Conservation (phyloP, 140 eudicot species). For the Anethum foeniculum region DNA sequence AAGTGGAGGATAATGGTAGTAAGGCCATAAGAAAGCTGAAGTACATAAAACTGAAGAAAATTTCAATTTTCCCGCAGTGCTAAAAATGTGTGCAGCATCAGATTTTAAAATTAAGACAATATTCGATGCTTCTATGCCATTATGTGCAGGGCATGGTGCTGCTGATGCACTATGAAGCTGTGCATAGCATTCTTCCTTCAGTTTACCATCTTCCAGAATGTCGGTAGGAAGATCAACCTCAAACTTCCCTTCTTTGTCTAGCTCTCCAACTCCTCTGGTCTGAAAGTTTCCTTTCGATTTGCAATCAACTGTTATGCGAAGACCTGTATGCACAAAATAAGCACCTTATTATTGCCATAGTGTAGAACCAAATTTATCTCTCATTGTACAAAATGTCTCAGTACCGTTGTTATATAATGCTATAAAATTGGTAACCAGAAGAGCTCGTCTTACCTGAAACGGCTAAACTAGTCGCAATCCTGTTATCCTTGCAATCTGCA, state of each 20-base stretch:
- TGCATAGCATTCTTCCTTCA: constrained; percentile 59
- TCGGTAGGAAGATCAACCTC: constrained; percentile 48
- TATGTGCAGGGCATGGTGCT: constrained; percentile 56
- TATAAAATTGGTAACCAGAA: not conserved
- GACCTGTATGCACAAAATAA: constrained; percentile 34
- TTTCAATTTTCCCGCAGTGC: constrained; percentile 45
- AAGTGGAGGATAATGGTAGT: constrained; percentile 42
- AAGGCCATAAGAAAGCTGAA: constrained; percentile 70
- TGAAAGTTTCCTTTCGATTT: constrained; percentile 39
- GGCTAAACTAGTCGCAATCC: constrained; percentile 51
- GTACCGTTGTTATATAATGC: not conserved
- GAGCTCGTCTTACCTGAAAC: constrained; percentile 38
- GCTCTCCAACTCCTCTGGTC: constrained; percentile 58
- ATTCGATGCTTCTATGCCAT: constrained; percentile 48
- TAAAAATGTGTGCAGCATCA: constrained; percentile 41
- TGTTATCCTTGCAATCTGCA: constrained; percentile 54
- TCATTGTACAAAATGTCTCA: not conserved
- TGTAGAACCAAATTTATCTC: not conserved
- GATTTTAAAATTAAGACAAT: constrained; percentile 31
- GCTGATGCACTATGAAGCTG: constrained; percentile 70
- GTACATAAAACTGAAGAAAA: constrained; percentile 64
- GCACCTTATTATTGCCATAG: not conserved
- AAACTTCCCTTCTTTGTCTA: constrained; percentile 56
- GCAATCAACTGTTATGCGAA: constrained; percentile 64
- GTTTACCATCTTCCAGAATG: constrained; percentile 45